Conservation (phyloP, 2,329 filamentous ascomycete species). For the Tolypocladium paradoxum region DNA sequence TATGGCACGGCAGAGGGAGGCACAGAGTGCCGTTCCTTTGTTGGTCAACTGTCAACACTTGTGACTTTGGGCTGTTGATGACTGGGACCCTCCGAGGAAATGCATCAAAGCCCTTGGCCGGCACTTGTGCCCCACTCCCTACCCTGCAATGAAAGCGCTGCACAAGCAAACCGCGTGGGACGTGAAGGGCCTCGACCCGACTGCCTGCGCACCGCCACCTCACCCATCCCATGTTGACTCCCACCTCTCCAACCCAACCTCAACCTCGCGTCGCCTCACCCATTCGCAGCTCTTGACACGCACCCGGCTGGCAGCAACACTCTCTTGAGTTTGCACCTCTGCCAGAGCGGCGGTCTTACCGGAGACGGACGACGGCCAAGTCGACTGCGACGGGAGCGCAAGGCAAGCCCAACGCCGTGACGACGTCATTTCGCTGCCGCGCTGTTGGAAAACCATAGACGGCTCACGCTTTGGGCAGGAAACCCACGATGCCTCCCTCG, state of each 20-base stretch:
- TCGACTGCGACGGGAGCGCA: background rate
- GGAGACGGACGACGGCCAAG: background rate
- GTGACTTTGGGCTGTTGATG: too few relatives aligned
- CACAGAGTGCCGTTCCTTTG: background rate
- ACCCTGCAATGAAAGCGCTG: background rate
- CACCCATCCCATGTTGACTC: background rate
- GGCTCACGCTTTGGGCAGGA: background rate
- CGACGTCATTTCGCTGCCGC: background rate
- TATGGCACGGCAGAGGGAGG: too few relatives aligned
- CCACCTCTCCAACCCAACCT: background rate
- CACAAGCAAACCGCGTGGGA: background rate
- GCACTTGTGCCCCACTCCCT: background rate
- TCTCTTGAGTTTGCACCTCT: background rate
- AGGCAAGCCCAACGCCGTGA: background rate
- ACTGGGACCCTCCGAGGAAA: background rate
- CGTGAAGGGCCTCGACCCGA: background rate
- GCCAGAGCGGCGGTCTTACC: background rate
- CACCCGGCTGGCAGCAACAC: background rate
- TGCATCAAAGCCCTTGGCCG: background rate
- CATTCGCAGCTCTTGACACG: background rate
- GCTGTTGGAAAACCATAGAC: background rate
- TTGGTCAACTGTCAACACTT: background rate
- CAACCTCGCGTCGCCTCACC: background rate
- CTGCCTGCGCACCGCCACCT: background rate
- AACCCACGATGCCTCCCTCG: constrained; percentile 24